phyloP scores from a whole-genome alignment of 2,329 filamentous ascomycete species.

The Chrysosporium queenslandicum region DNA sequence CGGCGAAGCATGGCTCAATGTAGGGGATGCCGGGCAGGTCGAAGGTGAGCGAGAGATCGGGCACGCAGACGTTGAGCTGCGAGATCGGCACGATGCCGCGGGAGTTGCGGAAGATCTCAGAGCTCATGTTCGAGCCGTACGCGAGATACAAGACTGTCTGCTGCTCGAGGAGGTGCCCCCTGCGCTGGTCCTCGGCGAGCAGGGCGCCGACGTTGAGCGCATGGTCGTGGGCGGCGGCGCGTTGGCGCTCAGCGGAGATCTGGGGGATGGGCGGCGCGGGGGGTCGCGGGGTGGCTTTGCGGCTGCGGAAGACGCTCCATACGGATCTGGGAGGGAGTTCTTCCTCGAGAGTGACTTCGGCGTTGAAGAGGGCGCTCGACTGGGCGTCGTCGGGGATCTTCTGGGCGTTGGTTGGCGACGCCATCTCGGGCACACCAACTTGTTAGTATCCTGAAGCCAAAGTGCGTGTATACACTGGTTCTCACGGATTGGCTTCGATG shows the following conservation, averaged over 20 bases:
- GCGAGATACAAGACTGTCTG: slow-evolving; percentile 67
- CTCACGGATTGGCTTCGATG: no score
- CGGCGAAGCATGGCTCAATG: slow-evolving; percentile 83
- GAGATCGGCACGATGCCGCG: slow-evolving; percentile 75
- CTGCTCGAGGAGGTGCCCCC: slow-evolving; percentile 12
- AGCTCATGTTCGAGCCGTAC: slow-evolving; percentile 82
- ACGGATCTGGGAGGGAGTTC: background rate
- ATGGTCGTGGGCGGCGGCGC: slow-evolving; percentile 19
- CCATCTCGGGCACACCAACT: background rate
- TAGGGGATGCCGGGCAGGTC: slow-evolving; percentile 81
- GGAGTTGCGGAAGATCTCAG: slow-evolving; percentile 65
- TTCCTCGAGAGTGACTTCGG: slow-evolving; percentile 1
- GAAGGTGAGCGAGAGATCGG: slow-evolving; percentile 68
- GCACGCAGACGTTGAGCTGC: slow-evolving; percentile 70
- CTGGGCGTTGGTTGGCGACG: background rate
- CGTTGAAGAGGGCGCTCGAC: background rate
- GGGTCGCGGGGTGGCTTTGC: background rate
- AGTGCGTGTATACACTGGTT: background rate
- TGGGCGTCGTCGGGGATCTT: slow-evolving; percentile 5
- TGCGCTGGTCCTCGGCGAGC: slow-evolving; percentile 19
- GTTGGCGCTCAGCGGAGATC: slow-evolving; percentile 20
- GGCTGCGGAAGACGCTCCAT: background rate
- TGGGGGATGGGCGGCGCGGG: slow-evolving; percentile 14
- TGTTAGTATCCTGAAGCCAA: background rate
- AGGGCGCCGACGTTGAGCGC: slow-evolving; percentile 22